Evolutionary conservation across 2,329 filamentous ascomycete species (phyloP).

Genomic region (Ilyonectria destructans): DNA sequence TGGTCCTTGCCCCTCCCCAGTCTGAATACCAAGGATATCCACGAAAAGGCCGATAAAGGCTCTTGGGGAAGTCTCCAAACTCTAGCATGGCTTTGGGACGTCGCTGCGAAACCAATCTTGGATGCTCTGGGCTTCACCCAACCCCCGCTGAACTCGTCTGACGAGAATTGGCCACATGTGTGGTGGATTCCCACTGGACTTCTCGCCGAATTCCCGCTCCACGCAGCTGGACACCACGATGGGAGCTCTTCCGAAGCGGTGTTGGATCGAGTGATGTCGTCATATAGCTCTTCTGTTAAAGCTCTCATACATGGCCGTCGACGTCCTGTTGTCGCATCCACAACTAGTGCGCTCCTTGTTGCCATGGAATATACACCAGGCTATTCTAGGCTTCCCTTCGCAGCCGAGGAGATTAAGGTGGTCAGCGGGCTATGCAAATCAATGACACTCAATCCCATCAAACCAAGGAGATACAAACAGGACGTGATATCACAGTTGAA

Average conservation of each 20-base stretch:
- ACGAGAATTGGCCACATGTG: not conserved
- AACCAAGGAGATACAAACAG: conserved; percentile 26
- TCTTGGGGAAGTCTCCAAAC: not conserved
- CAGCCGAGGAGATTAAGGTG: conserved; percentile 37
- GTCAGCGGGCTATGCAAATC: conserved; percentile 30
- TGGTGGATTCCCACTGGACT: conserved; percentile 54
- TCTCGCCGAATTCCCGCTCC: conserved; percentile 51
- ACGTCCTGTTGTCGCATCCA: not conserved
- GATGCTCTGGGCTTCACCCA: conserved; percentile 46
- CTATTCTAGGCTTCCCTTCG: conserved; percentile 37
- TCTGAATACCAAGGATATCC: not conserved
- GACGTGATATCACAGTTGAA: conserved; percentile 47
- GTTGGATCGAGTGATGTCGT: conserved; percentile 57
- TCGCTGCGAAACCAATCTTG: conserved; percentile 45
- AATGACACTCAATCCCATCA: not conserved
- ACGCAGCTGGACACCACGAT: conserved; percentile 54
- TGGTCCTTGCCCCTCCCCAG: not conserved
- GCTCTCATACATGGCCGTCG: conserved; percentile 48
- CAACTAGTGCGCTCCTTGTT: conserved; percentile 46
- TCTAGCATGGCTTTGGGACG: conserved; percentile 54
- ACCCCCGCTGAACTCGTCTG: conserved; percentile 5
- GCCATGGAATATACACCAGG: conserved; percentile 45
- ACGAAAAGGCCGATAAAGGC: not conserved
- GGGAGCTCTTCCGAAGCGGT: conserved; percentile 44
- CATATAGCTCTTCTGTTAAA: conserved; percentile 55